Evolutionary conservation across 805 yeast genomes (phyloP).

Genomic region (Soucietia sequanensis): DNA sequence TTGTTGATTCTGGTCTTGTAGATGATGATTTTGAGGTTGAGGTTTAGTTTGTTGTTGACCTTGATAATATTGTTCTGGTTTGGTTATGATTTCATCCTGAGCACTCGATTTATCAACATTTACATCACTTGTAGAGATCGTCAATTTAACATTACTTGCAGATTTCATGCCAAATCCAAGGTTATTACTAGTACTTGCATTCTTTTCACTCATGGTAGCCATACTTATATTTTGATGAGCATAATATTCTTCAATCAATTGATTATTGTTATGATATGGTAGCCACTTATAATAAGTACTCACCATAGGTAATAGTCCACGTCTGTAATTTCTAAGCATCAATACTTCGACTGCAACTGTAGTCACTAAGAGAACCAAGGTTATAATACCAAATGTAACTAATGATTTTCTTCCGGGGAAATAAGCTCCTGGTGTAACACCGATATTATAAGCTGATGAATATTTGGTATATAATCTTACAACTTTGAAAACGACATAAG

Average conservation of each 20-base stretch:
- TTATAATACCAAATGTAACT: constrained; percentile 43
- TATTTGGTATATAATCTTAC: constrained; percentile 44
- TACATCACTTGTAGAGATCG: no score
- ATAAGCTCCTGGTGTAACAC: constrained; percentile 29
- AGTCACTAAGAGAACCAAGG: constrained; percentile 34
- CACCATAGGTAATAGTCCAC: constrained; percentile 19
- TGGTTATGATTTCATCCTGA: no score
- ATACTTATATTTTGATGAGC: background rate
- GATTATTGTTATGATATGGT: constrained; percentile 2
- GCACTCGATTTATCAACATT: no score
- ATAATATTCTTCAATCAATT: background rate
- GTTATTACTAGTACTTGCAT: no score
- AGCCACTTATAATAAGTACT: constrained; percentile 8
- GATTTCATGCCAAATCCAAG: no score
- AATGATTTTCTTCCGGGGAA: constrained; percentile 47
- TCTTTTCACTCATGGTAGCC: constrained; percentile 2
- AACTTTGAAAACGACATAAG: constrained; percentile 47
- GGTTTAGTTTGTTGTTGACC: no score
- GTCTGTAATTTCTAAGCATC: constrained; percentile 13
- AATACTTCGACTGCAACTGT: constrained; percentile 24
- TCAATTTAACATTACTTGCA: no score
- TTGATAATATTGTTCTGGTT: no score
- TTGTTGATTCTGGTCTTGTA: no score
- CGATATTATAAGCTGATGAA: constrained; percentile 31
- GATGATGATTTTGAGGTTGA: no score